A percentile compares a stretch with the other conserved stretches of the same genome.
These are phyloP conservation scores for Candida sp. DNA, from an alignment of 1,139 yeast species.

Conservation along the genomic window DNA sequence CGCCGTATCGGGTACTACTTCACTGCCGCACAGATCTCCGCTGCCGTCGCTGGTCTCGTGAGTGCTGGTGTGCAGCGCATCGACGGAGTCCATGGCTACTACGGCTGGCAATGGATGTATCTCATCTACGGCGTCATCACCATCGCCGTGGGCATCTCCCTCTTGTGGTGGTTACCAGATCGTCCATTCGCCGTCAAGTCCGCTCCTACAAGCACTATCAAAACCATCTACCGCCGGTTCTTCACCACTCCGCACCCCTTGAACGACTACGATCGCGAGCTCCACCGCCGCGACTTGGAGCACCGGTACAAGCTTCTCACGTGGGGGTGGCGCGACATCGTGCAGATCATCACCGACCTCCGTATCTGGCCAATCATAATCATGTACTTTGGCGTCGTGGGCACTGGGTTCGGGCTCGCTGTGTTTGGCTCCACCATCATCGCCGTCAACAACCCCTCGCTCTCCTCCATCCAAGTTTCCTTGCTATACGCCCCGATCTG, in stretches of 20 bases:
- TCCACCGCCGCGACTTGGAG: slow-evolving; percentile 71
- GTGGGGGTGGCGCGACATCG: slow-evolving; percentile 70
- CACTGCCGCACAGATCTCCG: slow-evolving; percentile 90
- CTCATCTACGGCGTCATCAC: slow-evolving; percentile 78
- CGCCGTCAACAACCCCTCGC: slow-evolving; percentile 60
- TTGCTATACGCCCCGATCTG: slow-evolving; percentile 88
- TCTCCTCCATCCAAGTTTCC: slow-evolving; percentile 72
- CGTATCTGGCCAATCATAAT: slow-evolving; percentile 81
- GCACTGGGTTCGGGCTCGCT: slow-evolving; percentile 85
- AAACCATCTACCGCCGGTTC: slow-evolving; percentile 22
- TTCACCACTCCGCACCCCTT: slow-evolving; percentile 56
- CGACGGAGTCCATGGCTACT: slow-evolving; percentile 69
- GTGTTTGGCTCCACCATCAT: slow-evolving; percentile 89
- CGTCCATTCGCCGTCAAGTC: slow-evolving; percentile 43
- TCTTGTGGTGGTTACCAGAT: slow-evolving; percentile 90
- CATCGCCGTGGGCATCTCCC: slow-evolving; percentile 62
- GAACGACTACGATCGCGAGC: slow-evolving; percentile 50
- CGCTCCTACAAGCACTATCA: slow-evolving; percentile 16
- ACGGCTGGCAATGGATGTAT: slow-evolving; percentile 93
- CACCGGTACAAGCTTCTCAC: slow-evolving; percentile 36
- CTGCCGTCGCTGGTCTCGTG: slow-evolving; percentile 85
- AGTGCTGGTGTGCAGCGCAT: slow-evolving; percentile 88
- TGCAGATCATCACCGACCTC: slow-evolving; percentile 59
- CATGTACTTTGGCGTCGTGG: slow-evolving; percentile 94
- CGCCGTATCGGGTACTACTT: slow-evolving; percentile 86